Conservation (phyloP, 140 eudicot species). For the Cichorium intybus region DNA sequence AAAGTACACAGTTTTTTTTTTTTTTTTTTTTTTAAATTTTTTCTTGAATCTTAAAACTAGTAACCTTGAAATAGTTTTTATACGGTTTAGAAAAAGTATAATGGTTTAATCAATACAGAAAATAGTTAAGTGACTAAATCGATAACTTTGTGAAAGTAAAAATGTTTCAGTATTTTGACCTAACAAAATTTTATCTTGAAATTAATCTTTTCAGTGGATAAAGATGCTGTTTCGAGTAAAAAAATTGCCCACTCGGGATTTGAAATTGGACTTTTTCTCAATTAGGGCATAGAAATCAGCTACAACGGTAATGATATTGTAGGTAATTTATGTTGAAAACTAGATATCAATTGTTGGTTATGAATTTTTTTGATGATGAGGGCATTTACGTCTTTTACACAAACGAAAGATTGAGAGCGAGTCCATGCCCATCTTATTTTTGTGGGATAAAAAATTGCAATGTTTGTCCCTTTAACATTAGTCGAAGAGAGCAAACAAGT, state of each 20-base stretch:
- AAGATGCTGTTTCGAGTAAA: background rate
- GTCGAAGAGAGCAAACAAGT: too few species aligned
- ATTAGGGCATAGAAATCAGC: background rate
- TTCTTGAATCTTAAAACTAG: too few species aligned
- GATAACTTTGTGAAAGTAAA: too few species aligned
- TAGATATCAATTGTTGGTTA: background rate
- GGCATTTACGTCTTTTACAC: background rate
- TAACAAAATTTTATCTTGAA: too few species aligned
- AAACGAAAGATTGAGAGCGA: background rate
- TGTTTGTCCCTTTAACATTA: background rate
- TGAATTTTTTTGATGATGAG: background rate
- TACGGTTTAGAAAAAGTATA: too few species aligned
- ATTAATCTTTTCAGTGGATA: background rate
- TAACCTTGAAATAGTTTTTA: too few species aligned
- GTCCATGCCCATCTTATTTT: too few species aligned
- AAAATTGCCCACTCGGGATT: background rate
- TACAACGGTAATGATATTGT: background rate
- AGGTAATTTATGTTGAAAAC: slow-evolving; percentile 8
- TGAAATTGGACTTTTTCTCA: background rate
- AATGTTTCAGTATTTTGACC: too few species aligned
- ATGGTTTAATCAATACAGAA: too few species aligned
- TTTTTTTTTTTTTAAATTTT: too few species aligned
- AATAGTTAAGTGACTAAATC: too few species aligned
- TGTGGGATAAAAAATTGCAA: background rate
- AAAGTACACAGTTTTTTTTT: too few species aligned